Evolutionary conservation across 2,329 filamentous ascomycete species (phyloP), one percentile per base, ranked within the genome.

Genomic region (Seiridium cupressi): DNA sequence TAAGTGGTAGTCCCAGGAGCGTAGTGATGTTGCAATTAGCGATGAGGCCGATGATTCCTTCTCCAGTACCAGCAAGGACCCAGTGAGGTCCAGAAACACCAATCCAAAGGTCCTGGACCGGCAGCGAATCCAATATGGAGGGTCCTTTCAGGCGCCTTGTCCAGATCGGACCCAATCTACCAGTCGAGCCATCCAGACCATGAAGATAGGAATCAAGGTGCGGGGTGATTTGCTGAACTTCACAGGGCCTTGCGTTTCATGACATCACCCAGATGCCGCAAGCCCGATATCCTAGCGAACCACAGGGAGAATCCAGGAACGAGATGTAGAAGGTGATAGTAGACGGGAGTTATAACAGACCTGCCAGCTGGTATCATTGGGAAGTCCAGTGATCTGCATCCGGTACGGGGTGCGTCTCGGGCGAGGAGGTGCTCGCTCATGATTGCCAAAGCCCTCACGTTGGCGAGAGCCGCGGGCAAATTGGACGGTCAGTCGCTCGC

Each of bases 281-380:
- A 68, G 65, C 60, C 66, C 56, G 65, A 66, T 63, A 54, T 59
- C 57, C 57, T 59, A 49, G 58, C 53, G 51, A 61, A 63, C 55
- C 58, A 61, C 68, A 68, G 66, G 68, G 73, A 70, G 69, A 72
- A 69, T 76, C 73, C 75, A 69, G 62, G 61, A 66, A 64, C 63
- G 66, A 55, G 51, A 55, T 40, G 47, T 63, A 65, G 64, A 66
- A 69, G 72, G 71, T 78, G 74, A 72, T 71, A 72, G 73, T 75
- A 84, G 85, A 79, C 80, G 81, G 85, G 82, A 82, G 77, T 76
- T 75, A 66, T 76, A 82, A 91, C 95, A 95, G 90, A 99, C 95
- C 95, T 99, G 95, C 95, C 95, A 99, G 88, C 93, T 97, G 84
- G 95, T 99, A 84, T 98, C 94, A 81, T 87, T 89, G 76, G 94